Evolutionary conservation across 164 flowering plant genomes (phyloP).

Genomic region (Nymphaea colorata): DNA sequence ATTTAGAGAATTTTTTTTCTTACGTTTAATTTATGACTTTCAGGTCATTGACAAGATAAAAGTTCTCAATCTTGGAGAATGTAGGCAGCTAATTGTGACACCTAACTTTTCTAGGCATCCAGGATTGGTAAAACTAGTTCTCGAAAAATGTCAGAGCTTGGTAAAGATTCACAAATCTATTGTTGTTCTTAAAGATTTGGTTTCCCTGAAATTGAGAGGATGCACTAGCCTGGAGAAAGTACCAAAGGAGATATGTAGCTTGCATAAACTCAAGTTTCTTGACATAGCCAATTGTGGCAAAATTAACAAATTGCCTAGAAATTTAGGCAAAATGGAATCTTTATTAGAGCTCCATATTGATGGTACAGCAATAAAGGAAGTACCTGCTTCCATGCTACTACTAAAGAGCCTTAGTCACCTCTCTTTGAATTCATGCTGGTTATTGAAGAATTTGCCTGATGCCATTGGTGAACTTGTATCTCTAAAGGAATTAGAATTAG

Average conservation of each 20-base stretch:
- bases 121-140: constrained; percentile 1
- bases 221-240: neutral
- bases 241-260: neutral
- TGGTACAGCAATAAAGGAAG: neutral
- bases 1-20: neutral
- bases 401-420: neutral
- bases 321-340: neutral
- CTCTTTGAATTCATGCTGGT: neutral
- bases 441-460: neutral
- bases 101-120: constrained; percentile 2
- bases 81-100: neutral
- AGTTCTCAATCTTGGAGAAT: constrained; percentile 5
- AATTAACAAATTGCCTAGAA: neutral
- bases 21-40: neutral
- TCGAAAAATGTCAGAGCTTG: neutral
- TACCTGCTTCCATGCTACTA: neutral
- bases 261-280: neutral
- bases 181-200: neutral
- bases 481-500: neutral
- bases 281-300: neutral
- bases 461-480: constrained; percentile 1
- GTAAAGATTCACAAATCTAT: constrained; percentile 4
- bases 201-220: neutral
- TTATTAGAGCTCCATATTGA: neutral
- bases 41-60: constrained; percentile 3